A percentile compares a stretch with the other conserved stretches of the same genome.
Evolutionary conservation across 768 basidiomycete species (phyloP).

Genomic region (Mycena venus): DNA sequence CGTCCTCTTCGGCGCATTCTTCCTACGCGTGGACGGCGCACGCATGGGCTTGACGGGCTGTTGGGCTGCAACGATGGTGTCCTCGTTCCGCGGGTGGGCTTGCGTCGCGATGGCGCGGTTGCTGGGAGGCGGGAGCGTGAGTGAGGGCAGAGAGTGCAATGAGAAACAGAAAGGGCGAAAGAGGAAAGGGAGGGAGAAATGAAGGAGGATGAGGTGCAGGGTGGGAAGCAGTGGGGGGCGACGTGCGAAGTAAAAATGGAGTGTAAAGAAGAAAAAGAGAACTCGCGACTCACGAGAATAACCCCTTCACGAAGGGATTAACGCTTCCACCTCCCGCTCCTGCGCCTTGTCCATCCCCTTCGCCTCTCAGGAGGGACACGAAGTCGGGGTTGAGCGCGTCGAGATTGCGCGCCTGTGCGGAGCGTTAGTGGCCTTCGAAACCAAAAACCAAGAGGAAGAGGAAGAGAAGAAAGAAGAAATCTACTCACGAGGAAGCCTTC

Average conservation of each 20-base stretch:
- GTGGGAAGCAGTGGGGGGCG: no score
- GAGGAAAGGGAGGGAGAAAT: no score
- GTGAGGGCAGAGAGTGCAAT: no score
- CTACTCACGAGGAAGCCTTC: slow-evolving; percentile 93
- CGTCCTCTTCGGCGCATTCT: slow-evolving; percentile 76
- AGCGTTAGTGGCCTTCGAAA: no score
- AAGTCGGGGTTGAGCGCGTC: slow-evolving; percentile 95
- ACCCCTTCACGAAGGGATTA: slow-evolving; percentile 91
- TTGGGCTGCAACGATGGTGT: slow-evolving; percentile 95
- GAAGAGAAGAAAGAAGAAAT: no score
- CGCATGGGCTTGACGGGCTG: slow-evolving; percentile 96
- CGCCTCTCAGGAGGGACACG: slow-evolving; percentile 87
- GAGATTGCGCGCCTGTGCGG: slow-evolving; percentile 88
- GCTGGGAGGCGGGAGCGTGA: no score
- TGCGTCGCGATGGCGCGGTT: slow-evolving; percentile 92
- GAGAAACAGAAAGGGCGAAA: no score
- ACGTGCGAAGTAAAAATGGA: no score
- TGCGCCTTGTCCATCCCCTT: no score
- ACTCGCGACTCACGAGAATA: slow-evolving; percentile 67
- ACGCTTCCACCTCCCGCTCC: slow-evolving; percentile 68
- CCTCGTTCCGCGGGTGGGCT: slow-evolving; percentile 92
- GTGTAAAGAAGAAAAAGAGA: not conserved
- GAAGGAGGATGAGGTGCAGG: no score
- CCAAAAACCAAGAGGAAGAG: no score
- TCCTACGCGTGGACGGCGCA: slow-evolving; percentile 89